These are phyloP conservation scores for Penium margaritaceum DNA, from an alignment of 139 green algal genomes.

Conservation along the genomic window DNA sequence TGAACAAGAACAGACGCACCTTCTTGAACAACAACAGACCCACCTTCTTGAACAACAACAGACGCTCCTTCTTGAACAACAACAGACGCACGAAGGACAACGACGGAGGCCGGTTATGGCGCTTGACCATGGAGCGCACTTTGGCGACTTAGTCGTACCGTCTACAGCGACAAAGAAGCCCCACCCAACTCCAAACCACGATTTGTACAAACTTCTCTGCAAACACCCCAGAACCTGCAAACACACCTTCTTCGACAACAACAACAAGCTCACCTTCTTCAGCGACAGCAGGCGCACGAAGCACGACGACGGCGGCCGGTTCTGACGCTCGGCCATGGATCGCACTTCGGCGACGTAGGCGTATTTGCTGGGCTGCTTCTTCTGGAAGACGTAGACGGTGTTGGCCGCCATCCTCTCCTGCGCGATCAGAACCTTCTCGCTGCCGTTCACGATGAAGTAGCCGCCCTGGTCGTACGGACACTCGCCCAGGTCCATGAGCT, in stretches of 20 bases:
- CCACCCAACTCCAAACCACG: no score
- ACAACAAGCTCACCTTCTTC: no score
- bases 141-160: slow-evolving; percentile 78
- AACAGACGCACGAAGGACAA: slow-evolving; percentile 80
- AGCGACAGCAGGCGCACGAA: slow-evolving; percentile 72
- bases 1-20: no score
- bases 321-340: slow-evolving; percentile 76
- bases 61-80: no score
- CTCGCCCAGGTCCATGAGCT: slow-evolving; percentile 83
- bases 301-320: slow-evolving; percentile 69
- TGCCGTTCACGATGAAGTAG: slow-evolving; percentile 98
- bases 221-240: no score
- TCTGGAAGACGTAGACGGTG: slow-evolving; percentile 95
- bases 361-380: slow-evolving; percentile 89
- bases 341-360: slow-evolving; percentile 66
- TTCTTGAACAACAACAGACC: no score
- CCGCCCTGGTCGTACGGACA: slow-evolving; percentile 93
- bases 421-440: slow-evolving; percentile 97
- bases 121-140: slow-evolving; percentile 71
- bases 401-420: slow-evolving; percentile 97
- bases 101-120: slow-evolving; percentile 64
- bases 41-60: no score
- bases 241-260: no score
- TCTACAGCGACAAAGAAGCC: no score
- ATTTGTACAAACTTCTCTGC: no score